phyloP scores from a whole-genome alignment of 192 early-diverging fungal species.

The Ramicandelaber brevisporus region DNA sequence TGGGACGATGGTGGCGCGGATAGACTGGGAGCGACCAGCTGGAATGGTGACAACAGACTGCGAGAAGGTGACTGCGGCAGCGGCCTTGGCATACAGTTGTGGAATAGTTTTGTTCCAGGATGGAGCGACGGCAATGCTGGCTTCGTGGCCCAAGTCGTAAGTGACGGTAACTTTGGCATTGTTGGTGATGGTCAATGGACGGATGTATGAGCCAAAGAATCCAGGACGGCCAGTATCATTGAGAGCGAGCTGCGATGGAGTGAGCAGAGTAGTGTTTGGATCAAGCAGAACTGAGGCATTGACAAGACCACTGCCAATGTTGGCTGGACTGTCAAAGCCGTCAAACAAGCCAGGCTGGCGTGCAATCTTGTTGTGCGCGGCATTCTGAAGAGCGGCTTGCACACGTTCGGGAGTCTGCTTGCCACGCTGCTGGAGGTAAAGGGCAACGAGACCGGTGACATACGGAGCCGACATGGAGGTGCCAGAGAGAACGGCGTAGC shows the following conservation, averaged over 20 bases:
- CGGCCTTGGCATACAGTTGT: constrained; percentile 2
- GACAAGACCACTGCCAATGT: not conserved
- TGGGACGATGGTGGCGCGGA: not conserved
- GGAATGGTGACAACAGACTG: not conserved
- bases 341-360: not conserved
- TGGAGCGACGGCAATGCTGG: constrained; percentile 9
- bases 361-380: not conserved
- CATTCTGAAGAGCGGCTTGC: not conserved
- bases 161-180: constrained; percentile 6
- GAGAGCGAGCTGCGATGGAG: not conserved
- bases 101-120: constrained; percentile 2
- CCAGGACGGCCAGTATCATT: not conserved
- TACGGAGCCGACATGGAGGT: constrained; percentile 15
- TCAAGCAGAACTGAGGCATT: not conserved
- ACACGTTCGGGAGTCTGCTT: not conserved
- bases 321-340: not conserved
- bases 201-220: not conserved
- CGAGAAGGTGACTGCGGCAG: constrained; percentile 1
- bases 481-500: constrained; percentile 6
- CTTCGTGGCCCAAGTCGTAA: constrained; percentile 8
- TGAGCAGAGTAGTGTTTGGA: not conserved
- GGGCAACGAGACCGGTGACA: constrained; percentile 7
- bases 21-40: not conserved
- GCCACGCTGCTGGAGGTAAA: constrained; percentile 2
- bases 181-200: constrained; percentile 13